phyloP scores from a whole-genome alignment of 2,329 filamentous ascomycete genomes.

The Verticillium zaregamsianum region DNA sequence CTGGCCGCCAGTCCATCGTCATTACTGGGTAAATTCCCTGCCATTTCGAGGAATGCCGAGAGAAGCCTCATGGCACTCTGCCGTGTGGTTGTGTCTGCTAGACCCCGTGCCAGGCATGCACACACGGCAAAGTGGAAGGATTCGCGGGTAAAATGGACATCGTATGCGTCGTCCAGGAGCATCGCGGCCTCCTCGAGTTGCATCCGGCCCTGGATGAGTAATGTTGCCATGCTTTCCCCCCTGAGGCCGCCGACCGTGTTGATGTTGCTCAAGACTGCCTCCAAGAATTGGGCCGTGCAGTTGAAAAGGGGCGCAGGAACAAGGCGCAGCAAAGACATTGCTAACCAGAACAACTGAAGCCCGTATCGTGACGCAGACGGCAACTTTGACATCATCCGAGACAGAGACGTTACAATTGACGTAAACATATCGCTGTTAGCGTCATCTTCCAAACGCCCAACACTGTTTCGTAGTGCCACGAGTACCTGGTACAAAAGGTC shows the following conservation, averaged over 20 bases:
- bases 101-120: constrained; percentile 58
- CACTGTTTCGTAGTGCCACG: constrained; percentile 61
- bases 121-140: constrained; percentile 66
- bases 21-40: constrained; percentile 26
- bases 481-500: constrained; percentile 68
- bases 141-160: constrained; percentile 59
- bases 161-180: constrained; percentile 60
- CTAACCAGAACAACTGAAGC: constrained; percentile 66
- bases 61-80: constrained; percentile 55
- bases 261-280: constrained; percentile 61
- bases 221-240: constrained; percentile 50
- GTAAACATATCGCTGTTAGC: constrained; percentile 64
- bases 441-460: constrained; percentile 61
- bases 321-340: constrained; percentile 61
- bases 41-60: constrained; percentile 56
- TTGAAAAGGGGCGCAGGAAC: constrained; percentile 62
- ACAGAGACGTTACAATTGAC: constrained; percentile 61
- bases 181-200: constrained; percentile 60
- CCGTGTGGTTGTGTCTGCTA: constrained; percentile 59
- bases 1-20: constrained; percentile 16
- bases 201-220: constrained; percentile 56
- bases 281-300: constrained; percentile 60
- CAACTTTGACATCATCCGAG: constrained; percentile 68
- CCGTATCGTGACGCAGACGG: constrained; percentile 64
- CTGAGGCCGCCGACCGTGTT: constrained; percentile 56